A percentile compares a stretch with the other conserved stretches of the same genome.
phyloP scores from a whole-genome alignment of 345 rosid genomes.

The Aquilaria sinensis region DNA sequence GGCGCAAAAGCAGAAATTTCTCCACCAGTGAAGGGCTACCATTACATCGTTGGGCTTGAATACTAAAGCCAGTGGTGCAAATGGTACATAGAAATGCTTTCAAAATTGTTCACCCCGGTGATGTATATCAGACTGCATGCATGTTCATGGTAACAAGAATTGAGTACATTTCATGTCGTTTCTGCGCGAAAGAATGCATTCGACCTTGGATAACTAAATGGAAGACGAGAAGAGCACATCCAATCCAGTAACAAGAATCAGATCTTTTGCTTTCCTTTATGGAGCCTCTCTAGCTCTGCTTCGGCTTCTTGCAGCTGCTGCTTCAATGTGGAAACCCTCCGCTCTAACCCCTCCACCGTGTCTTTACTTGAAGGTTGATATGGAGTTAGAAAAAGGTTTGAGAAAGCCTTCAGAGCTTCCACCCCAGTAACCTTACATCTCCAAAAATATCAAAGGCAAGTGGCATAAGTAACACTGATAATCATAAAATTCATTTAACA shows the following conservation, averaged over 20 bases:
- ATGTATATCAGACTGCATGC: too few relatives aligned
- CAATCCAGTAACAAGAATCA: conserved; percentile 6
- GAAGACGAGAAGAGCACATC: background rate
- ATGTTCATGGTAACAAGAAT: background rate
- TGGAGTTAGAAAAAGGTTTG: conserved; percentile 50
- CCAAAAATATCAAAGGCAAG: conserved; percentile 14
- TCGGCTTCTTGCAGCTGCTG: conserved; percentile 58
- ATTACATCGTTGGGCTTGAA: too few relatives aligned
- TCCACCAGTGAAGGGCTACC: too few relatives aligned
- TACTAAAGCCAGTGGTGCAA: too few relatives aligned
- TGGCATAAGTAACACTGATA: too few relatives aligned
- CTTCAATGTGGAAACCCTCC: conserved; percentile 42
- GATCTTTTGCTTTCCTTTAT: conserved; percentile 52
- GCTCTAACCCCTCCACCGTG: conserved; percentile 53
- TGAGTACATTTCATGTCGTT: background rate
- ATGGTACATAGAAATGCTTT: too few relatives aligned
- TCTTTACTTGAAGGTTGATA: conserved; percentile 46
- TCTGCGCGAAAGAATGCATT: background rate
- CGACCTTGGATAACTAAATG: background rate
- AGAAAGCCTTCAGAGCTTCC: conserved; percentile 79
- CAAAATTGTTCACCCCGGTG: too few relatives aligned
- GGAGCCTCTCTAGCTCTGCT: conserved; percentile 56
- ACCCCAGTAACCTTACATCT: conserved; percentile 79
- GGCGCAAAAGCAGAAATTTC: too few relatives aligned
- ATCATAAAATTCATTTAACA: too few relatives aligned